These are phyloP conservation scores for Annulohypoxylon maeteangense DNA, from an alignment of 495 filamentous ascomycete genomes.

Conservation along the genomic window DNA sequence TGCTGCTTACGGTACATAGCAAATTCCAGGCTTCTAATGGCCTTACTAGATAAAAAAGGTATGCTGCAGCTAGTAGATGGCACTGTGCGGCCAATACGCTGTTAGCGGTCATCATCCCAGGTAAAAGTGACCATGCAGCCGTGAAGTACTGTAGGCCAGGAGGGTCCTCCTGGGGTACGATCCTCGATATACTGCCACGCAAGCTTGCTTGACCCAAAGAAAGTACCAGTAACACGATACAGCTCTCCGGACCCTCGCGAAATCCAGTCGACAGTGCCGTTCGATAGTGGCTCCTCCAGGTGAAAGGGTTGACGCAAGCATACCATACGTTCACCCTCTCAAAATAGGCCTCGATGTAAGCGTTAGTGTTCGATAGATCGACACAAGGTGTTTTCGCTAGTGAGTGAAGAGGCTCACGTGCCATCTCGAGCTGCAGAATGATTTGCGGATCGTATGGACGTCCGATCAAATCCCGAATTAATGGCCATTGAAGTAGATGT, in stretches of 20 bases:
- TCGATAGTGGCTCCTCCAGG: conserved; percentile 79
- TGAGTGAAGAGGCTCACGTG: conserved; percentile 74
- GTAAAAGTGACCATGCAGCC: conserved; percentile 80
- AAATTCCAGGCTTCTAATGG: conserved; percentile 86
- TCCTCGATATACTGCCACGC: conserved; percentile 75
- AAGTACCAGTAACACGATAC: conserved; percentile 81
- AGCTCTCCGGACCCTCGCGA: conserved; percentile 80
- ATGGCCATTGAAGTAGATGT: conserved; percentile 81
- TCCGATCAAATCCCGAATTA: conserved; percentile 80
- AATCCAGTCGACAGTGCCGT: conserved; percentile 77
- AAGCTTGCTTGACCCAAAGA: conserved; percentile 78
- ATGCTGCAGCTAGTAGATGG: conserved; percentile 80
- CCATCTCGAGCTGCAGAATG: conserved; percentile 83
- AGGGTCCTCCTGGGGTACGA: conserved; percentile 74
- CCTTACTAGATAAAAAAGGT: conserved; percentile 83
- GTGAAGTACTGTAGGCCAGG: conserved; percentile 84
- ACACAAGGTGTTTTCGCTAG: conserved; percentile 69
- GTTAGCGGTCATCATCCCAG: conserved; percentile 81
- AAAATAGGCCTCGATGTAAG: conserved; percentile 81
- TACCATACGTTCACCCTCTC: conserved; percentile 85
- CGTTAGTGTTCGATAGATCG: conserved; percentile 77
- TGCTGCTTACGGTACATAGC: conserved; percentile 80
- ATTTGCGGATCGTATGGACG: conserved; percentile 81
- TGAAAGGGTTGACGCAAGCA: conserved; percentile 84
- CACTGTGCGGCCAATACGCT: conserved; percentile 80